Base-by-base conservation (phyloP, 2,329 filamentous ascomycete genomes). In the Bipolaris oryzae region DNA sequence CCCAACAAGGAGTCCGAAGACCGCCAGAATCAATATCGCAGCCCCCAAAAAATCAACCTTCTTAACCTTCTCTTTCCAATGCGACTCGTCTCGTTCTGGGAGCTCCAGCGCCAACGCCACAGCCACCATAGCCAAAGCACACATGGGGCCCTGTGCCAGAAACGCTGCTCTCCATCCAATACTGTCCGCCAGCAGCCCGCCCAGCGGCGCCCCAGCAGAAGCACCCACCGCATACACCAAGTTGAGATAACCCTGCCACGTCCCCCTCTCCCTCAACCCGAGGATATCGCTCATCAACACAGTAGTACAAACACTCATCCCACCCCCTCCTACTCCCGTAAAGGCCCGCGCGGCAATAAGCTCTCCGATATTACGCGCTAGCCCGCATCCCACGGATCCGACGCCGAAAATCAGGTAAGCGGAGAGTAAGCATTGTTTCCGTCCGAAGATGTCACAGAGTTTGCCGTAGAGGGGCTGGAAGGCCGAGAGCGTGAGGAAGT, bases 91-190 rank as follows among this genome's bases (percentile, higher is more conserved):
- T 6, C 77, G 75, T 53, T 78, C 77, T 1, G 89, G 88, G 0
- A 91, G 75, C 46, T 89, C 76, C 11, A 93, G 81, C 37, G 83
- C 79, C n/a, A 86, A 68, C 46, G 82, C 82, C 15, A 92, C 89
- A 7, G 86, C 80, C 3, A 86, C 44, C 64, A 90, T 85, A 1
- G 90, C 89, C 1, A 88, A 48, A 7, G 88, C 70, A 57, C 89
- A 90, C 5, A 92, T 71, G 2, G 90, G 90, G 0, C 85, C 84
- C 71, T 94, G 91, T 2, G 81, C 81, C 11, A 91, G 74, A 69
- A 95, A 94, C 0, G 89, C 84, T 88, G 89, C 92, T 62, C 90
- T 80, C 90, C 90, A 92, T 33, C 89, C 89, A 49, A 92, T 82
- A 4, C 81, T 85, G 72, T 92, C 89, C 0, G 89, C 85, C n/a